These are phyloP conservation scores for Didymella arachidicola DNA, from an alignment of 2,329 filamentous ascomycete genomes.

Conservation along the genomic window DNA sequence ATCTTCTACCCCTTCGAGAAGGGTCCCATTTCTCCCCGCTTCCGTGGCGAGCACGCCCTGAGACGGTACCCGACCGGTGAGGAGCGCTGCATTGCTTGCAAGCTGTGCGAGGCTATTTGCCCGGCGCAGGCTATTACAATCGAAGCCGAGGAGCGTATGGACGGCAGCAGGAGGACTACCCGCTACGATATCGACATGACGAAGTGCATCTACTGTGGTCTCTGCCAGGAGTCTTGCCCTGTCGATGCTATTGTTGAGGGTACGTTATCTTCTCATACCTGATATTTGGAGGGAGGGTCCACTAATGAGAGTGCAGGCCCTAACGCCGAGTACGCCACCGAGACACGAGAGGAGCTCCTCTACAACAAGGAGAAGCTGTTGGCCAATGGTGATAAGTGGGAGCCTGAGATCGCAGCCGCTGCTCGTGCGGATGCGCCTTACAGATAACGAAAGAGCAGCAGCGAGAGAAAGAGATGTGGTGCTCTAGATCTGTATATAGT, in stretches of 20 bases:
- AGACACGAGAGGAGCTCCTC: constrained; percentile 88
- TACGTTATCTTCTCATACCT: constrained; percentile 51
- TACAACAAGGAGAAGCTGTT: constrained; percentile 98
- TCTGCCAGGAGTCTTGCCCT: constrained; percentile 98
- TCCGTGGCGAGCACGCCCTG: constrained; percentile 97
- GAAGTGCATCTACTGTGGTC: constrained; percentile 99
- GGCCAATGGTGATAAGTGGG: constrained; percentile 79
- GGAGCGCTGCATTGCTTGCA: constrained; percentile 99
- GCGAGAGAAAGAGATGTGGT: constrained; percentile 13
- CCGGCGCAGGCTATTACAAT: constrained; percentile 98
- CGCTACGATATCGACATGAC: constrained; percentile 99
- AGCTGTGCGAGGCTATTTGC: constrained; percentile 98
- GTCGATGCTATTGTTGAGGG: constrained; percentile 91
- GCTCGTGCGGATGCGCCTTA: constrained; percentile 92
- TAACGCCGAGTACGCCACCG: constrained; percentile 77
- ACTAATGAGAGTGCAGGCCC: constrained; percentile 58
- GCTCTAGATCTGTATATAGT: constrained; percentile 45
- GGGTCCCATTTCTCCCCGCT: constrained; percentile 95
- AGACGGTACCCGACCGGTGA: constrained; percentile 96
- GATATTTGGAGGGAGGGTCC: not conserved
- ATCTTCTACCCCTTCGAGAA: constrained; percentile 99
- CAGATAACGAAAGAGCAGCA: constrained; percentile 50
- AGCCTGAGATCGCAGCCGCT: constrained; percentile 91
- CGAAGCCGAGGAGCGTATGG: constrained; percentile 96
- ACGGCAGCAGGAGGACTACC: constrained; percentile 92